These are phyloP conservation scores for Biscogniauxia sp. DNA, from an alignment of 2,329 filamentous ascomycete species.

Conservation along the genomic window DNA sequence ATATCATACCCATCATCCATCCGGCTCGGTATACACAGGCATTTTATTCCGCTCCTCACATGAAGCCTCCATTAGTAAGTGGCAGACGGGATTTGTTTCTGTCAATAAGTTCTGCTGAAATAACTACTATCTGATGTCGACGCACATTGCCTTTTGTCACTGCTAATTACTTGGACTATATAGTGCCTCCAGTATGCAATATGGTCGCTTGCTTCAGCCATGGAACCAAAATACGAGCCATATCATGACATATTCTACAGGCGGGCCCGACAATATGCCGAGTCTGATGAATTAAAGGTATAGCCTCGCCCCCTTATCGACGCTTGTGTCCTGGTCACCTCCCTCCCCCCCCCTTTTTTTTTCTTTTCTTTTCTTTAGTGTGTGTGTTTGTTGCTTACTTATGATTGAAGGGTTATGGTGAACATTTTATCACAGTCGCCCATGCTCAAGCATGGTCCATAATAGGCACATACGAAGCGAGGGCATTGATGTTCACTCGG, in stretches of 20 bases:
- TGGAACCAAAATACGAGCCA: slow-evolving; percentile 68
- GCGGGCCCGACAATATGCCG: slow-evolving; percentile 76
- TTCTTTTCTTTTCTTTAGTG: no score
- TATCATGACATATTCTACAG: slow-evolving; percentile 79
- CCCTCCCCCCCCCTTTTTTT: neutral
- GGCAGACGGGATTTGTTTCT: neutral
- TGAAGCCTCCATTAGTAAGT: slow-evolving; percentile 68
- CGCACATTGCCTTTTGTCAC: neutral
- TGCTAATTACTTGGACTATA: neutral
- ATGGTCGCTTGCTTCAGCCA: slow-evolving; percentile 75
- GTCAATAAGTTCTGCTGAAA: neutral
- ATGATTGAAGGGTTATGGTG: slow-evolving; percentile 61
- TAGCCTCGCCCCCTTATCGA: slow-evolving; percentile 7
- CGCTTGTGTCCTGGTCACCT: no score
- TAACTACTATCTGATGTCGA: neutral
- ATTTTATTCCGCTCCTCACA: slow-evolving; percentile 68
- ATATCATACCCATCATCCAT: slow-evolving; percentile 74
- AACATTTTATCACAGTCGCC: slow-evolving; percentile 73
- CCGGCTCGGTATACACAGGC: slow-evolving; percentile 70
- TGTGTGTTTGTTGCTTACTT: slow-evolving; percentile 6
- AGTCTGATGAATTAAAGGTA: slow-evolving; percentile 79
- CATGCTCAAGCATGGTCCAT: slow-evolving; percentile 81
- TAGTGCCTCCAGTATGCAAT: slow-evolving; percentile 79
- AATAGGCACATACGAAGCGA: slow-evolving; percentile 77
- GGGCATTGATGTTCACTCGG: slow-evolving; percentile 78